Evolutionary conservation across 441 rosid genomes (phyloP).

Genomic region (Eruca vesicaria): DNA sequence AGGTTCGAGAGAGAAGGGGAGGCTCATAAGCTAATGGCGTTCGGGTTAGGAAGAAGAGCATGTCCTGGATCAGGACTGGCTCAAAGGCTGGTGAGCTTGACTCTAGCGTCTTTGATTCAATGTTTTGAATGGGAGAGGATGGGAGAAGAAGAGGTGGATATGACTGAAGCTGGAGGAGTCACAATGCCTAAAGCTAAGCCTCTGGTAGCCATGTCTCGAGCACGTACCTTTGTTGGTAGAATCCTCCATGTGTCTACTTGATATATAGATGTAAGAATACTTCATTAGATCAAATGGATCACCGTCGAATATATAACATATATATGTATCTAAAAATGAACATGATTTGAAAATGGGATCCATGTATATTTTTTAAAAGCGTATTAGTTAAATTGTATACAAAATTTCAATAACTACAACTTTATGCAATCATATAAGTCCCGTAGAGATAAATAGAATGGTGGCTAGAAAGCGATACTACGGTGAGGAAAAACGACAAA

Average conservation of each 20-base stretch:
- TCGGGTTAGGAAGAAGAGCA: constrained; percentile 46
- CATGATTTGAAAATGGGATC: too few relatives aligned
- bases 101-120: constrained; percentile 44
- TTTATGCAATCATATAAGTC: too few relatives aligned
- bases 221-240: constrained; percentile 23
- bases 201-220: constrained; percentile 33
- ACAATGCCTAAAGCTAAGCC: constrained; percentile 38
- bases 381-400: too few relatives aligned
- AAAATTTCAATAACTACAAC: too few relatives aligned
- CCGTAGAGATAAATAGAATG: too few relatives aligned
- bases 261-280: too few relatives aligned
- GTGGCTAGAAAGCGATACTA: too few relatives aligned
- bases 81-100: constrained; percentile 33
- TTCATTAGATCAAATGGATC: too few relatives aligned
- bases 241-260: not conserved
- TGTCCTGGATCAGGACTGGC: constrained; percentile 47
- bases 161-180: constrained; percentile 36
- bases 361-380: too few relatives aligned
- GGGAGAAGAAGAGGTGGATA: constrained; percentile 30
- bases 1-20: constrained; percentile 36
- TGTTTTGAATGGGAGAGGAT: constrained; percentile 50
- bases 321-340: too few relatives aligned
- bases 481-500: too few relatives aligned
- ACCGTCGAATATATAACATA: too few relatives aligned
- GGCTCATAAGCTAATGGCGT: constrained; percentile 26